Base-by-base conservation (phyloP, 2,329 filamentous ascomycete genomes). In the Arthrobotrys sinensis region DNA sequence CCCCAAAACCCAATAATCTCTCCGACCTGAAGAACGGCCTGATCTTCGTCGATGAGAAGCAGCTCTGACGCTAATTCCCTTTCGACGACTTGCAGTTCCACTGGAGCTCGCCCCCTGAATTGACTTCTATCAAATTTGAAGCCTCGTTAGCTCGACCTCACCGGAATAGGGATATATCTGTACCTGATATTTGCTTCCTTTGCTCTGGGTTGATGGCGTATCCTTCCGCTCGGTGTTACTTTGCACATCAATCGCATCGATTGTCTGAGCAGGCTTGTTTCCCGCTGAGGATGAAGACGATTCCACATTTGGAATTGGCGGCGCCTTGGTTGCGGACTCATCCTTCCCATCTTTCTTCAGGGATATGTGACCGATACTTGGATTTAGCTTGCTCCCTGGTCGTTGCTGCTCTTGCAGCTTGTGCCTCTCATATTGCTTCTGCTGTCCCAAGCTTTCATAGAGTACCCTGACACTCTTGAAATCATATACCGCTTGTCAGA, bases 1-100 rank as follows among this genome's bases (percentile, higher is more conserved):
- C 19, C 60, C 73, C 21, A 77, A 24, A 19, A 71, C 21, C 73
- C 73, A 77, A 48, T 77, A 77, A 45, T 77, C 73, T n/a, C 73
- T 32, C 11, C 60, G 66, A 3, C 73, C 73, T 19, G 73, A 67
- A 10, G 12, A 36, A 4, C 73, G 73, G 16, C 8, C 60, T 2
- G 66, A 71, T 12, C 43, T 71, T 10, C 66, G 65, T 53, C 73
- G 16, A 5, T 34, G 60, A 11, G 32, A 36, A 28, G n/a, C 10
- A 3, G 19, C 12, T n/a, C n/a, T 28, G 19, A 12, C 12, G 24
- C 3, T 21, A 14, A 4, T 16, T 28, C 4, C 16, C 36, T 12
- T 5, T 11, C 14, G 6, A 10, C 34, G 0, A 40, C n/a, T 12
- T 50, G 14, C 36, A 32, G 4, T 16, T 10, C n/a, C 4, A 6